Evolutionary conservation across 2,329 filamentous ascomycete species (phyloP), one percentile per base, ranked within the genome.

Genomic region (Rutstroemia sp.): DNA sequence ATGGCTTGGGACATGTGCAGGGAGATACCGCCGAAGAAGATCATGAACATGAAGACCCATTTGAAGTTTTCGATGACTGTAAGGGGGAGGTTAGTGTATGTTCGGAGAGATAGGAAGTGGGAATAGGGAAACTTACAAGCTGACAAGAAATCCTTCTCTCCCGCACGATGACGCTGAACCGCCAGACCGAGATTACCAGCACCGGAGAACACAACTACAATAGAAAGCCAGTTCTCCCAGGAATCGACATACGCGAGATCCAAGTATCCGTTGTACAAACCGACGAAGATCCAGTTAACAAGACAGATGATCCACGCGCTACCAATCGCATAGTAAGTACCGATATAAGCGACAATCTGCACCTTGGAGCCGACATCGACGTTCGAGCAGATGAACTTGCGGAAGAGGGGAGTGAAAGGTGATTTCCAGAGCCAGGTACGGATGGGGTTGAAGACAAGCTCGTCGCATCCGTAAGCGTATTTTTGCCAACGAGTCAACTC

Each of bases 11-110:
- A 88, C 52, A 94, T 80, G 73, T 94, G 88, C 40, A 94, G 77
- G 2, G 83, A 88, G 54, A 92, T 76, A 17, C 89, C 89, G 45
- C 89, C 89, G n/a, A 95, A 77, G 77, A 92, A 94, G 68, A 92
- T 34, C 38, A 55, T 51, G 38, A 55, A 55, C 53, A 55, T 55
- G 14, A 51, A 19, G 19, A 25, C 27, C 53, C 53, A 55, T 55
- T 55, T 57, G 5, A 57, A n/a, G 14, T 52, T 58, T 23, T 52
- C 57, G 39, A 48, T 14, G 34, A 58, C 56, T 58, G 6, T 12
- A 6, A 12, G 14, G 19, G 8, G 9, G 45, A 30, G 5, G 51
- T 57, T 38, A 57, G 51, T 50, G 17, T 19, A 14, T 5, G 16
- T 4, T 10, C 4, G 3, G 9, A 44, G 4, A 2, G 6, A 39